phyloP scores from a whole-genome alignment of 2,329 filamentous ascomycete species.

The Capronia coronata region DNA sequence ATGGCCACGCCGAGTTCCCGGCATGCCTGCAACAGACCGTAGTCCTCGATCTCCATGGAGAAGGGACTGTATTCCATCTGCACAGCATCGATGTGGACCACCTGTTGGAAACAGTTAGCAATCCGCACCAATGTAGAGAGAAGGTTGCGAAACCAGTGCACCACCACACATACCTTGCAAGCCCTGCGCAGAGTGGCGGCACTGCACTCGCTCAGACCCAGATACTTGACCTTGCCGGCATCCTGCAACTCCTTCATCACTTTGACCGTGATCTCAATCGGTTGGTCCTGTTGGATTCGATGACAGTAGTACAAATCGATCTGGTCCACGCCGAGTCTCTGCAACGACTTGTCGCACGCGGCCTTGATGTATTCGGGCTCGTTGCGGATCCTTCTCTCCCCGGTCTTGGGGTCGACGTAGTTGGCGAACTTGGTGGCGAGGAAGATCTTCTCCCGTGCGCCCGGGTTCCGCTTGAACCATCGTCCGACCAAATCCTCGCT shows the following conservation, averaged over 20 bases:
- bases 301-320: slow-evolving; percentile 46
- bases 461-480: slow-evolving; percentile 28
- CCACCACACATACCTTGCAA: slow-evolving; percentile 30
- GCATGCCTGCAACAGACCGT: slow-evolving; percentile 40
- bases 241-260: slow-evolving; percentile 40
- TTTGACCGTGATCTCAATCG: slow-evolving; percentile 35
- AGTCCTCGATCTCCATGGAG: slow-evolving; percentile 42
- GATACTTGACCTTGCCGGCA: slow-evolving; percentile 47
- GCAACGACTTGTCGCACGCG: slow-evolving; percentile 30
- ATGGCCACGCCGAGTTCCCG: slow-evolving; percentile 44
- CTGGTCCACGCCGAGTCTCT: slow-evolving; percentile 31
- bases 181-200: slow-evolving; percentile 46
- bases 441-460: slow-evolving; percentile 28
- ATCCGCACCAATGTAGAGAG: too few species aligned
- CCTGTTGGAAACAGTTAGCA: slow-evolving; percentile 16
- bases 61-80: slow-evolving; percentile 49
- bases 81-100: slow-evolving; percentile 45
- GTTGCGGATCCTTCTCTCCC: slow-evolving; percentile 18
- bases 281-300: slow-evolving; percentile 35
- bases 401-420: slow-evolving; percentile 25
- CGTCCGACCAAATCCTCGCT: slow-evolving; percentile 30
- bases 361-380: slow-evolving; percentile 32
- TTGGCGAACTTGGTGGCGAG: slow-evolving; percentile 28
- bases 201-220: slow-evolving; percentile 45
- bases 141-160: too few species aligned